Percentiles rank a stretch among this genome's conserved stretches.
These are phyloP conservation scores for Aphanoascus verrucosus DNA, from an alignment of 2,329 filamentous ascomycete genomes.

Conservation along the genomic window DNA sequence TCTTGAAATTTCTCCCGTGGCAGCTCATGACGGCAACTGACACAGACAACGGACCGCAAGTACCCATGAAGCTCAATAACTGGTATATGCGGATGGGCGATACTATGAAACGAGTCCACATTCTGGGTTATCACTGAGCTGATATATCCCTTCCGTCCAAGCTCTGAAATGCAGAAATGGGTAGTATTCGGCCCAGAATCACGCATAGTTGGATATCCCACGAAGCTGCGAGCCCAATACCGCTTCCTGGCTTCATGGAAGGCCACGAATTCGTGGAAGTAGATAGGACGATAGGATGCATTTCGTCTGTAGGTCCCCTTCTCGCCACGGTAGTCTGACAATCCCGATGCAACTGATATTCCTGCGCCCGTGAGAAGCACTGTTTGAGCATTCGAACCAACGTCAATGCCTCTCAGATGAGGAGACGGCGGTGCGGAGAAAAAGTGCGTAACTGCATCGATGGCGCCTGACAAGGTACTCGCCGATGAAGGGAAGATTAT, in stretches of 20 bases:
- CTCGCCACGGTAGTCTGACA: conserved; percentile 82
- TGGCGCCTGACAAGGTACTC: conserved; percentile 57
- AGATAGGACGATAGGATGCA: conserved; percentile 80
- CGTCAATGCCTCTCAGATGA: conserved; percentile 36
- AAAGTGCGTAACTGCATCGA: conserved; percentile 68
- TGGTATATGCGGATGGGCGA: conserved; percentile 60
- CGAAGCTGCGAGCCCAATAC: conserved; percentile 91
- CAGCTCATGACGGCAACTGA: conserved; percentile 62
- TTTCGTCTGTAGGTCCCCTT: conserved; percentile 91
- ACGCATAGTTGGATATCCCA: conserved; percentile 78
- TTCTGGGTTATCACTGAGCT: conserved; percentile 83
- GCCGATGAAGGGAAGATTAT: conserved; percentile 64
- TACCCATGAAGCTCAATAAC: conserved; percentile 89
- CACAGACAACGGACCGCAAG: conserved; percentile 68
- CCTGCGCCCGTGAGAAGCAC: conserved; percentile 72
- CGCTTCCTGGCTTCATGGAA: conserved; percentile 77
- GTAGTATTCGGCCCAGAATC: conserved; percentile 68
- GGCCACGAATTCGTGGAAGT: conserved; percentile 76
- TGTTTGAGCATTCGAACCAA: conserved; percentile 44
- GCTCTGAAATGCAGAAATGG: conserved; percentile 64
- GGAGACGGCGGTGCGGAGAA: conserved; percentile 51
- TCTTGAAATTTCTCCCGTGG: conserved; percentile 64
- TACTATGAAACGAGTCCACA: conserved; percentile 84
- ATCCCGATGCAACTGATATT: conserved; percentile 81
- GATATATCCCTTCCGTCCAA: conserved; percentile 63